A percentile compares a stretch with the other conserved stretches of the same genome.
phyloP scores from a whole-genome alignment of 805 yeast species.

The Nakazawaea peltata region DNA sequence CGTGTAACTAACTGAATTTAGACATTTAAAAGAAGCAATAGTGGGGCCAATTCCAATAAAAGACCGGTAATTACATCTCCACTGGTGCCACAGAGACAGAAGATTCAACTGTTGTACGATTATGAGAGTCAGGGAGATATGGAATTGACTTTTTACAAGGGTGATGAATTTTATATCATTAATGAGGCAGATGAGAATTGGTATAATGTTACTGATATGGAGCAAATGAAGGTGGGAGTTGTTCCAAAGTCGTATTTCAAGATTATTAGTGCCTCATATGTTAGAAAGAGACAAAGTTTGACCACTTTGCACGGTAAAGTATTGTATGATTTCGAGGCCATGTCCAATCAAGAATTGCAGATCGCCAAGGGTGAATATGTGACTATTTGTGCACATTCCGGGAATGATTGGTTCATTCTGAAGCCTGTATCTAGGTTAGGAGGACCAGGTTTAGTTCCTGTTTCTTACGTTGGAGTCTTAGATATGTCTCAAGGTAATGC shows the following conservation, averaged over 20 bases:
- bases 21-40: slow-evolving; percentile 3
- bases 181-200: slow-evolving; percentile 59
- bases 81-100: slow-evolving; percentile 30
- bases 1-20: too few species aligned
- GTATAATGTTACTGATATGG: slow-evolving; percentile 87
- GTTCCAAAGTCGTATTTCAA: slow-evolving; percentile 86
- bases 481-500: slow-evolving; percentile 47
- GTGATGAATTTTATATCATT: slow-evolving; percentile 84
- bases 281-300: slow-evolving; percentile 14
- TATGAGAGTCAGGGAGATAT: slow-evolving; percentile 75
- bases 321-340: slow-evolving; percentile 80
- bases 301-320: slow-evolving; percentile 68
- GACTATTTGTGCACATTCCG: slow-evolving; percentile 93
- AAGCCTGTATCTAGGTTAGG: slow-evolving; percentile 93
- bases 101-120: slow-evolving; percentile 73
- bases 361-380: slow-evolving; percentile 82
- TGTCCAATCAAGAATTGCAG: slow-evolving; percentile 75
- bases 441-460: slow-evolving; percentile 96
- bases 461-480: slow-evolving; percentile 77
- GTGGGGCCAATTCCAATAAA: neutral
- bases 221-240: slow-evolving; percentile 64
- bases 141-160: slow-evolving; percentile 69
- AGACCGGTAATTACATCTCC: slow-evolving; percentile 9
- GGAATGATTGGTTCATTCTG: slow-evolving; percentile 96
- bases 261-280: slow-evolving; percentile 51